Base-by-base conservation (phyloP, 2,329 filamentous ascomycete species). In the Fusarium sp. region DNA sequence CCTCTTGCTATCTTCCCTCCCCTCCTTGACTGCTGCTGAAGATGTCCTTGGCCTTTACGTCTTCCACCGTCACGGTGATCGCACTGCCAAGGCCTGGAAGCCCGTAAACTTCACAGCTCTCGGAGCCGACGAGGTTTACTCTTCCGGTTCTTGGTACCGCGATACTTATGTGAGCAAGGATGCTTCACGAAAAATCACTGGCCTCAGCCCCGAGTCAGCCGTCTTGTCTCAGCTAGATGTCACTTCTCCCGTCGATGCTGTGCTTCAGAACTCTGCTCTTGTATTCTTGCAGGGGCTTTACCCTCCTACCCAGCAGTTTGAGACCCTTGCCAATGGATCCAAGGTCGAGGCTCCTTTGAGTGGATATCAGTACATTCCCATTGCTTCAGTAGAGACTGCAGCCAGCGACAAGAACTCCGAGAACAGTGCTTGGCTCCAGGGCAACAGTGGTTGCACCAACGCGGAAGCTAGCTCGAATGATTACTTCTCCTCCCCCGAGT, bases 41-140 rank as follows among this genome's bases (percentile, higher is more conserved):
- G 93, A 91, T 2, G 86, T 96, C 33, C 86, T 97, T 21, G 94
- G 94, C 58, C 90, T 92, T 49, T 96, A 95, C 82, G 90, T 97
- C 82, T 97, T 97, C 85, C 90, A 94, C 76, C 92, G 95, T 49
- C 95, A 98, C 83, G 95, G 95, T 64, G 95, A 98, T 82, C 90
- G 95, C 62, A 95, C 94, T 2, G 84, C 93, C 71, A 97, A 97
- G 84, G 86, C 89, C 23, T 90, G 89, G 70, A 85, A 90, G 49
- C 92, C 92, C 18, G 90, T 93, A 33, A 87, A 88, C 73, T 83
- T 98, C 79, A 97, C 95, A 18, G 87, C 92, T 66, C 87, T 97
- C 57, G 95, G 95, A 37, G 94, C 95, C 79, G 83, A 87, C 52
- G 86, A 98, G 83, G 90, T 94, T 74, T 92, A 90, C 82, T 85